Conservation (phyloP, 1,284 basidiomycete genomes). For the Marasmius sp. region DNA sequence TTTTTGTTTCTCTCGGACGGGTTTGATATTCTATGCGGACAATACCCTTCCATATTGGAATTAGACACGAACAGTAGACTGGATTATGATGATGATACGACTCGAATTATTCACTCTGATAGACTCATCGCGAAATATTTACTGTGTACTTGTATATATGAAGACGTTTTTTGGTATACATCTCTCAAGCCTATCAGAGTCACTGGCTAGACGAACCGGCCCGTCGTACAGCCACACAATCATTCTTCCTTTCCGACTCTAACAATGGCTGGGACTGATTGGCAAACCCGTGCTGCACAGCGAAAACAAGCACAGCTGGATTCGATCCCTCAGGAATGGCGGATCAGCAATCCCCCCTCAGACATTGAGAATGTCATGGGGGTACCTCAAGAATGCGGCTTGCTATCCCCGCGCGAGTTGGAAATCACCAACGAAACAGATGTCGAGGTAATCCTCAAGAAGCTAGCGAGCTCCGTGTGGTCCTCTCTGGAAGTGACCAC, state of each 20-base stretch:
- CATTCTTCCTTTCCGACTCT: not conserved
- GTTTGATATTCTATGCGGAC: not conserved
- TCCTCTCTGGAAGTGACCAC: conserved; percentile 64
- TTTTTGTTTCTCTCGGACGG: not conserved
- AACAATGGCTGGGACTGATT: conserved; percentile 7
- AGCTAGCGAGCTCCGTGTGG: conserved; percentile 52
- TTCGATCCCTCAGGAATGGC: conserved; percentile 54
- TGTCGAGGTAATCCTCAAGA: conserved; percentile 41
- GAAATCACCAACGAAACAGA: conserved; percentile 60
- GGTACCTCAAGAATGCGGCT: conserved; percentile 50
- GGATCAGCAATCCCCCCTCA: conserved; percentile 34
- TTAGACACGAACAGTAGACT: too few species aligned
- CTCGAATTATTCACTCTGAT: not conserved
- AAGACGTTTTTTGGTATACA: too few species aligned
- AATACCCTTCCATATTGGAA: too few species aligned
- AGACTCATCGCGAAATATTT: too few species aligned
- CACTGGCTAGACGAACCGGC: too few species aligned
- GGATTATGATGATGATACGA: too few species aligned
- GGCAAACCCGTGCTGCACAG: conserved; percentile 15
- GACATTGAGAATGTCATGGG: conserved; percentile 44
- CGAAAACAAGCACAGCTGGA: conserved; percentile 35
- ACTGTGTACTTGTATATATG: too few species aligned
- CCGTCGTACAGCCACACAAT: not conserved
- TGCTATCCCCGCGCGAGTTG: conserved; percentile 56
- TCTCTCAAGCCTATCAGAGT: too few species aligned